Evolutionary conservation across 192 early-diverging fungal species (phyloP).

Genomic region (Pilaira anomala): DNA sequence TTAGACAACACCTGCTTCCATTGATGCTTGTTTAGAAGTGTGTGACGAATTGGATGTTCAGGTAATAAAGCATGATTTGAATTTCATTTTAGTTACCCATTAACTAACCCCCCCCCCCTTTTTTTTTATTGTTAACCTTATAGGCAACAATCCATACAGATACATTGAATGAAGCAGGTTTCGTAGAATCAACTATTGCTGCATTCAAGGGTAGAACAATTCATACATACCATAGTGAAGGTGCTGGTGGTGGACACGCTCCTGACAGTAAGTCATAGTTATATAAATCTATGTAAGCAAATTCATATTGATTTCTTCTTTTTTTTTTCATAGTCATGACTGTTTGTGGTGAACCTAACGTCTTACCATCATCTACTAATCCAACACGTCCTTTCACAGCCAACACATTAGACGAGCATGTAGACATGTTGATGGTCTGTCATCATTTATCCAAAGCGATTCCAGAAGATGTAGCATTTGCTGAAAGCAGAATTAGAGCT

Average conservation of each 20-base stretch:
- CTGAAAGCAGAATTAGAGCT: slow-evolving; percentile 91
- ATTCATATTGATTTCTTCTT: background rate
- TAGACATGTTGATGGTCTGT: slow-evolving; percentile 99
- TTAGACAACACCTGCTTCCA: slow-evolving; percentile 82
- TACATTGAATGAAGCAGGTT: slow-evolving; percentile 96
- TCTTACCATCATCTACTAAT: slow-evolving; percentile 93
- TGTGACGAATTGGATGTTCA: slow-evolving; percentile 88
- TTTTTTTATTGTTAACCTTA: slow-evolving; percentile 6
- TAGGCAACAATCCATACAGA: slow-evolving; percentile 94
- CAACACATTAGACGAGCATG: slow-evolving; percentile 97
- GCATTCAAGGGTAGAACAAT: slow-evolving; percentile 92
- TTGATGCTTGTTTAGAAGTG: slow-evolving; percentile 81
- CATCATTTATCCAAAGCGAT: slow-evolving; percentile 92
- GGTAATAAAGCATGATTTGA: slow-evolving; percentile 40
- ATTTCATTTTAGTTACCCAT: background rate
- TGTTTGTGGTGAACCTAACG: slow-evolving; percentile 76
- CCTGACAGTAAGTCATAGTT: slow-evolving; percentile 58
- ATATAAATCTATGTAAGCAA: slow-evolving; percentile 1
- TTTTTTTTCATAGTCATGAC: slow-evolving; percentile 60
- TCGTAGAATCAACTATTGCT: slow-evolving; percentile 85
- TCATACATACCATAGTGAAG: slow-evolving; percentile 96
- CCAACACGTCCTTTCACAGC: slow-evolving; percentile 92
- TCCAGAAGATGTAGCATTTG: slow-evolving; percentile 96
- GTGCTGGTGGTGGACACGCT: slow-evolving; percentile 94
- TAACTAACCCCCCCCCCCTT: background rate